Evolutionary conservation across 768 basidiomycete species (phyloP), one percentile per base, ranked within the genome.

Genomic region (Sarcodon aspratus): DNA sequence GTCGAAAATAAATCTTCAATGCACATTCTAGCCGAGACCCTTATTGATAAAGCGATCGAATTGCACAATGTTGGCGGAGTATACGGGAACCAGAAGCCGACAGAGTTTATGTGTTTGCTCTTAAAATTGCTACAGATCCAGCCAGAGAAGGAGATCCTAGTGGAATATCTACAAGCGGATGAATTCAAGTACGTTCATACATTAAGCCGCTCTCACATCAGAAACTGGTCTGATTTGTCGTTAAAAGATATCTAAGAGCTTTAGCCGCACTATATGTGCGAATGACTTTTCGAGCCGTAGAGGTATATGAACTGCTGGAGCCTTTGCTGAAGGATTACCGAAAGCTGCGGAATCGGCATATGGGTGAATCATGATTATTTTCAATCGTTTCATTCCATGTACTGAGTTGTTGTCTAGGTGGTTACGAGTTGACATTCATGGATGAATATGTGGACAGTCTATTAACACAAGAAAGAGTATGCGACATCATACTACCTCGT

Each of bases 41-140:
- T 99, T 44, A 98, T 98, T 55, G 94, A 99, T 68, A 89, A 87
- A 59, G 87, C 94, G 6, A 82, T 95, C 53, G 83, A 83, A 56
- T 63, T 93, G 12, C 78, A 76, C 33, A 78, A 68, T 51, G 82
- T 98, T 49, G 96, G 96, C 9, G 96, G 96, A 11, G 94, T 97
- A 9, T 94, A 93, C 66, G 87, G 85, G 52, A 97, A 97, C 64
- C 90, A 96, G 57, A 78, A 83, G 43, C 96, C 96, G 0, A 98
- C 94, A 3, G 84, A 92, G 61, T 99, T 95, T 66, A 68, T 98
- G 45, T 94, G 87, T 60, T 73, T 99, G 37, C 78, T 94, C 44
- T 71, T 98, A 56, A 99, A 99, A 64, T 75, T 99, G 46, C 73
- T 99, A 40, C 95, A 97, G 66, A 82, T 99, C 45, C 96, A 98